Base-by-base conservation (phyloP, 257 asterid species). In the Primulina huaijiensis region DNA sequence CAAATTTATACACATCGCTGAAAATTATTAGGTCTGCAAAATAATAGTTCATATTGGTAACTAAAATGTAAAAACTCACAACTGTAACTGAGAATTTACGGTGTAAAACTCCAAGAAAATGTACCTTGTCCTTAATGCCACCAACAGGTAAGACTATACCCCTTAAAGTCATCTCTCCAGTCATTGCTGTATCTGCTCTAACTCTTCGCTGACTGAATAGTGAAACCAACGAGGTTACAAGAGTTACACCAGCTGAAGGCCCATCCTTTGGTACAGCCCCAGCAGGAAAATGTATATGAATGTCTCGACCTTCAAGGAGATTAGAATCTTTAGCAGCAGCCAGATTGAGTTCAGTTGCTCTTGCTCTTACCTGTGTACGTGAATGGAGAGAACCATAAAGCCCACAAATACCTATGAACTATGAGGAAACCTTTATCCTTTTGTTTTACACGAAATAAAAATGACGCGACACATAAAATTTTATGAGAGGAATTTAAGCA, bases 201-300 rank as follows among this genome's bases (percentile, higher is more conserved):
- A 91, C 99, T 80, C 85, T 87, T 82, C 76, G 92, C 73, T 88
- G 87, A 80, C 95, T 91, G 86, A 94, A 89, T 67, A 94, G 95
- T 69, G 99, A 94, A 83, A 94, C 99, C 75, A 94, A 84, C 16
- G 98, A 82, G 64, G 99, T 94, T 65, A 94, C 99, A 76, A 94
- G 98, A 73, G 98, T 89, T 77, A 94, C 91, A 74, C 99, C 99
- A 75, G 99, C 99, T 72, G 98, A 94, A 7, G 99, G 99, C 53
- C 98, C 99, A 76, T 94, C 98, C 76, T 94, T 94, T 5, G 99
- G 99, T 65, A 94, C 95, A 52, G 98, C 99, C 50, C 99, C 98
- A 53, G 97, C 99, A 35, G 99, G 99, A 76, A 91, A 91, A 84
- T 94, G 99, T 74, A 94, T 89, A 76, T 94, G 99, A 70, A 94